Base-by-base conservation (phyloP, 2,329 filamentous ascomycete species). In the Ambrosiella beaveri region DNA sequence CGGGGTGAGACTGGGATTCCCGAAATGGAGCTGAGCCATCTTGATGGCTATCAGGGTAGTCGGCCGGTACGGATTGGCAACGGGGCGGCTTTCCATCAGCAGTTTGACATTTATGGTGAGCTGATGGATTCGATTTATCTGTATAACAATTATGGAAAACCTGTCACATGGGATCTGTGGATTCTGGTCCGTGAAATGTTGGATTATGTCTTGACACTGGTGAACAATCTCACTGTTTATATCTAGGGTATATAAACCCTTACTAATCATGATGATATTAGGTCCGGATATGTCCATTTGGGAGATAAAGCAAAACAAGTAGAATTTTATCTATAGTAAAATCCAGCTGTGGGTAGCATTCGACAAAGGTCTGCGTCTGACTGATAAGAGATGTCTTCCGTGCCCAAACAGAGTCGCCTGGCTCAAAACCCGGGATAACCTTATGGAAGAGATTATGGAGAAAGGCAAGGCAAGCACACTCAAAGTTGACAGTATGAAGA, bases 281-380 rank as follows among this genome's bases (percentile, higher is more conserved):
- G 75, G 82, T 49, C 80, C 81, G 11, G 85, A 90, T 65, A 88
- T 88, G 84, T 88, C 84, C 2, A 90, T 89, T 64, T 89, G 85
- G 86, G 86, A 90, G 67, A 85, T 88, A 5, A 79, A 85, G 47
- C 85, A 85, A 63, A 72, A 81, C 64, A 85, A 85, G 66, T 85
- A 88, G 68, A 80, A 88, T 65, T 90, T 88, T 63, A 80, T 83
- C 12, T 90, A 89, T 69, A 86, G 82, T n/a, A 87, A 89, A 66
- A 76, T 90, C 62, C 86, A 89, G 82, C 75, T 90, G 19, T 90
- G 85, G 86, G 86, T 90, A 2, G 84, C 85, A 15, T 80, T 90
- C 62, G 86, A 90, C 66, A 81, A 85, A 4, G 85, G 82, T 8
- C 70, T 89, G 11, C 83, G 86, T 1, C 76, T 89, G 0, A 75